These are phyloP conservation scores for Phyllachora maydis DNA, from an alignment of 2,329 filamentous ascomycete species.

Conservation along the genomic window DNA sequence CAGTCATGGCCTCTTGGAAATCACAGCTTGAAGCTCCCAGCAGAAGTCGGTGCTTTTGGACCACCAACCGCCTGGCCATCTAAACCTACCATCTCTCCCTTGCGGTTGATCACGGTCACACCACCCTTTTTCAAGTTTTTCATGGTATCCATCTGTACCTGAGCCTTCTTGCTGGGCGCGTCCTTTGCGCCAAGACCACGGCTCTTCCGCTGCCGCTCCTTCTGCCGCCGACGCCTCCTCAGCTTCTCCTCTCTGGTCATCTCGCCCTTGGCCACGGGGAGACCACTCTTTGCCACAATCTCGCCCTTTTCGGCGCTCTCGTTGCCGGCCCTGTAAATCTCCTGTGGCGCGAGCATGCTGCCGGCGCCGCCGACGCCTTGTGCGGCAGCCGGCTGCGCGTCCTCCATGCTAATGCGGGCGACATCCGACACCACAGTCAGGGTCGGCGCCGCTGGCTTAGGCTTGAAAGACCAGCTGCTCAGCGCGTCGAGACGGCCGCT, in stretches of 20 bases:
- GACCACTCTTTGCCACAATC: conserved; percentile 55
- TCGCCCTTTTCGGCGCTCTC: conserved; percentile 44
- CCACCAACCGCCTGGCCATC: conserved; percentile 59
- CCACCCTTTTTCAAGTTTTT: conserved; percentile 41
- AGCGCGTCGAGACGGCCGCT: conserved; percentile 68
- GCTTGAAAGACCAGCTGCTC: conserved; percentile 88
- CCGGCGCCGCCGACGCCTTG: conserved; percentile 47
- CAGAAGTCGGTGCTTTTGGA: conserved; percentile 21
- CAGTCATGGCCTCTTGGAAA: too few relatives aligned
- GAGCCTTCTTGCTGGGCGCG: conserved; percentile 34
- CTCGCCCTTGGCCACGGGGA: conserved; percentile 64
- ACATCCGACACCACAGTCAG: conserved; percentile 80
- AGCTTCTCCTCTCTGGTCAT: conserved; percentile 75
- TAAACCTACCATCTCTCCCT: conserved; percentile 67
- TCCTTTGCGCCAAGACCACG: conserved; percentile 16
- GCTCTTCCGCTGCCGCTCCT: conserved; percentile 60
- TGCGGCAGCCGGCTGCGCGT: conserved; percentile 71
- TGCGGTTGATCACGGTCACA: conserved; percentile 81
- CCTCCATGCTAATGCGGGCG: conserved; percentile 85
- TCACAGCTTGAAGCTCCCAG: conserved; percentile 41
- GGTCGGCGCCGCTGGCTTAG: conserved; percentile 60
- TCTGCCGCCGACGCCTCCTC: conserved; percentile 56
- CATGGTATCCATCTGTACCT: conserved; percentile 26
- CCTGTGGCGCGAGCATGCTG: conserved; percentile 77
- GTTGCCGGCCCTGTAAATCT: conserved; percentile 71